Conservation (phyloP, 2,329 filamentous ascomycete species). For the Sporothrix mexicana region DNA sequence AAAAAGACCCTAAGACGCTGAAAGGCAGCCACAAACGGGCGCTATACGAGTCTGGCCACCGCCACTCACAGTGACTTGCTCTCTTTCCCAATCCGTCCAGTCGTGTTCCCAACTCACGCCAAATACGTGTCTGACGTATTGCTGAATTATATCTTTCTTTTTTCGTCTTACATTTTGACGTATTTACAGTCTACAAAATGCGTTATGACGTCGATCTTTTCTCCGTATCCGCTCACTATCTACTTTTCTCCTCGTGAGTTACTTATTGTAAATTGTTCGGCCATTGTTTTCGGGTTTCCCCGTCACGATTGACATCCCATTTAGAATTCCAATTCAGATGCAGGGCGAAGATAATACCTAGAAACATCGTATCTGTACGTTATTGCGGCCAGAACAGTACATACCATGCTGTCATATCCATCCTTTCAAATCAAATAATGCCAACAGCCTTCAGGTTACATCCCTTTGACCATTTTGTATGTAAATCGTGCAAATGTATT, state of each 20-base stretch:
- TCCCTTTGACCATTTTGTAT: neutral
- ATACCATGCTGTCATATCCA: neutral
- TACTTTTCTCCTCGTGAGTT: neutral
- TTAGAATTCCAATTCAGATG: neutral
- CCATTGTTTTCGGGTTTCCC: neutral
- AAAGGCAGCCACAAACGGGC: too few species aligned
- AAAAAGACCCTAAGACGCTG: neutral
- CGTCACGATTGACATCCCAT: neutral
- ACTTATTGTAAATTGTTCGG: too few species aligned
- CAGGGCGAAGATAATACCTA: neutral
- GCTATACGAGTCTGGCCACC: neutral
- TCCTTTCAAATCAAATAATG: neutral
- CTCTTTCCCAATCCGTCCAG: neutral
- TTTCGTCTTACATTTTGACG: neutral
- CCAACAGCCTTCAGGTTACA: neutral
- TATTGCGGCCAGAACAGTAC: too few species aligned
- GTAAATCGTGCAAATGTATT: neutral
- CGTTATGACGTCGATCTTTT: neutral
- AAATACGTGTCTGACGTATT: neutral
- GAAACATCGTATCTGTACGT: too few species aligned
- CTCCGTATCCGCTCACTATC: neutral
- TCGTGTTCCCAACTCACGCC: neutral
- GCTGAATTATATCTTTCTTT: neutral
- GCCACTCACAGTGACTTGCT: neutral
- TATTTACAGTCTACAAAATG: neutral